A percentile compares a stretch with the other conserved stretches of the same genome.
These are phyloP conservation scores for Verticillium nonalfalfae DNA, from an alignment of 2,329 filamentous ascomycete genomes.

Conservation along the genomic window DNA sequence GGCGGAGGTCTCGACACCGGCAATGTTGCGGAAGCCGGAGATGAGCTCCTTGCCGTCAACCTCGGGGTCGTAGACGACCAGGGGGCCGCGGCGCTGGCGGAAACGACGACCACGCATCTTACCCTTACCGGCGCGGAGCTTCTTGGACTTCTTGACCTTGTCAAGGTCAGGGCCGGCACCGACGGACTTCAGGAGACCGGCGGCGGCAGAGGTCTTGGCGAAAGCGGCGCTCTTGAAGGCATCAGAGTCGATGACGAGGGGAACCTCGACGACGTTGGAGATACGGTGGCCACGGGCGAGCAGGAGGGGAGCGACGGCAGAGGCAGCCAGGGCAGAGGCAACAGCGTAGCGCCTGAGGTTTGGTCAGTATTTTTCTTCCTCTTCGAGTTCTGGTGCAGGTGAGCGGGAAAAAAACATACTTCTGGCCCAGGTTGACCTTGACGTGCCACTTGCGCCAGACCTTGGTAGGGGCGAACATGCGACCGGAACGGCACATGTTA, in stretches of 20 bases:
- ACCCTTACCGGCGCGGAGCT: conserved; percentile 97
- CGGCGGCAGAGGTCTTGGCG: conserved; percentile 82
- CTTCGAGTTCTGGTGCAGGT: neutral
- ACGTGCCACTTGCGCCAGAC: conserved; percentile 99
- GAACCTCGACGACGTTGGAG: conserved; percentile 87
- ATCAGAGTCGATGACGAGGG: conserved; percentile 89
- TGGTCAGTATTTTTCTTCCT: neutral
- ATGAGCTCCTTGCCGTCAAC: conserved; percentile 92
- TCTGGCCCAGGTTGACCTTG: conserved; percentile 99
- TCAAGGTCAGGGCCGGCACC: conserved; percentile 86
- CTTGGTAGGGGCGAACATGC: conserved; percentile 99
- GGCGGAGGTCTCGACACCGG: conserved; percentile 93
- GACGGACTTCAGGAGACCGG: conserved; percentile 81
- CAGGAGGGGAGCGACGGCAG: conserved; percentile 88
- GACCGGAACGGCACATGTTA: conserved; percentile 99
- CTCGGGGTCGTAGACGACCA: conserved; percentile 95
- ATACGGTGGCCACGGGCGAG: conserved; percentile 97
- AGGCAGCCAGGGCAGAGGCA: conserved; percentile 93
- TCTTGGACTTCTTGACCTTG: conserved; percentile 95
- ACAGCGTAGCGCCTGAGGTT: conserved; percentile 81
- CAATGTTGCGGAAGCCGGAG: conserved; percentile 96
- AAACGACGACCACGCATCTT: conserved; percentile 95
- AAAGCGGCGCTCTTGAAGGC: conserved; percentile 75
- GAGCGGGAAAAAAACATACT: conserved; percentile 47
- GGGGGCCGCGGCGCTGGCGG: conserved; percentile 95